phyloP scores from a whole-genome alignment of 768 basidiomycete species.

The Kwoniella sp. region DNA sequence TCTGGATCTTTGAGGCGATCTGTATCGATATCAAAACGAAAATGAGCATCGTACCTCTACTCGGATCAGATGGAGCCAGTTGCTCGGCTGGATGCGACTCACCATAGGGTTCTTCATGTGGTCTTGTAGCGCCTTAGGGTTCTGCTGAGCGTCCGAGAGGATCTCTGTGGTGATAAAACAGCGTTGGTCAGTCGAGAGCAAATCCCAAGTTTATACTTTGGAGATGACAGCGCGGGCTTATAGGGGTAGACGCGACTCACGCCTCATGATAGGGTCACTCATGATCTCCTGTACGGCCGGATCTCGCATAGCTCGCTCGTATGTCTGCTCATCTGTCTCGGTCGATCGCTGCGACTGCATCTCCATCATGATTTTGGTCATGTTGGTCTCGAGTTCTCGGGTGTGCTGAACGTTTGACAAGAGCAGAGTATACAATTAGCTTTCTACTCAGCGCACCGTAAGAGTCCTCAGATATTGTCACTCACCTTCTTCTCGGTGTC shows the following conservation, averaged over 20 bases:
- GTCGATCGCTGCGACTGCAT: constrained; percentile 73
- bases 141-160: constrained; percentile 85
- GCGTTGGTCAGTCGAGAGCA: no score
- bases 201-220: no score
- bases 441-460: no score
- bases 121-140: constrained; percentile 86
- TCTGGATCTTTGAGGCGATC: constrained; percentile 44
- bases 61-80: no score
- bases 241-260: no score
- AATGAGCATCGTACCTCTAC: no score
- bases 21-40: constrained; percentile 6
- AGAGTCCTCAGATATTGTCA: no score
- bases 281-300: constrained; percentile 72
- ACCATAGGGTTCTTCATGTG: constrained; percentile 81
- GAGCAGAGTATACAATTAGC: no score
- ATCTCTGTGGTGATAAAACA: constrained; percentile 60
- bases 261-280: constrained; percentile 31
- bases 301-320: constrained; percentile 93
- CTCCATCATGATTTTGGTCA: constrained; percentile 78
- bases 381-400: constrained; percentile 76
- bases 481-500: constrained; percentile 71
- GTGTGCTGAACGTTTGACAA: constrained; percentile 63
- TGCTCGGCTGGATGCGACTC: constrained; percentile 23
- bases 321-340: constrained; percentile 89
- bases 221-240: no score